Evolutionary conservation across 73 alveolate genomes (phyloP).

Genomic region (Paramecium caudatum): DNA sequence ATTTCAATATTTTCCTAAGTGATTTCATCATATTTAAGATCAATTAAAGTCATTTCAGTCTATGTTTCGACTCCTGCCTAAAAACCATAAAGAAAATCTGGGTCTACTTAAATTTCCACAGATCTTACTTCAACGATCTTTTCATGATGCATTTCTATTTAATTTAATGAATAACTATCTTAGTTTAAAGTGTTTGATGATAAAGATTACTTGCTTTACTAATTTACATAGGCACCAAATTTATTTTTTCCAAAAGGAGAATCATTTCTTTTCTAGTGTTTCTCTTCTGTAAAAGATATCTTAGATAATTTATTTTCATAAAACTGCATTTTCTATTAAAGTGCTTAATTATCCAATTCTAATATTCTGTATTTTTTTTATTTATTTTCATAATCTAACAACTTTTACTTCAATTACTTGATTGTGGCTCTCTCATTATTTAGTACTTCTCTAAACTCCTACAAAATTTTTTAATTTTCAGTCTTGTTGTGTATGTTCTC

Average conservation of each 20-base stretch:
- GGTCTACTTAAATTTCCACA: neutral
- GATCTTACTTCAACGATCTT: constrained; percentile 34
- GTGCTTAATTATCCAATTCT: neutral
- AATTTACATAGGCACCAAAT: neutral
- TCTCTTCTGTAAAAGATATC: neutral
- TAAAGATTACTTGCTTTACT: neutral
- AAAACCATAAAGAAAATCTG: neutral
- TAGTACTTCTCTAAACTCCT: neutral
- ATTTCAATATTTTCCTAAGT: neutral
- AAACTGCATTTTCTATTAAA: neutral
- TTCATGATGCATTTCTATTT: constrained; percentile 14
- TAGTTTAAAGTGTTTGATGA: neutral
- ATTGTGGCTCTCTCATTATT: neutral
- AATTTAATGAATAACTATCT: constrained; percentile 27
- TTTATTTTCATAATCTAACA: neutral
- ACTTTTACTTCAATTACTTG: neutral
- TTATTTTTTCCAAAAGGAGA: constrained; percentile 22
- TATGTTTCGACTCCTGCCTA: neutral
- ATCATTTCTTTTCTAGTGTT: neutral
- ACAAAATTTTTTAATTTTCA: neutral
- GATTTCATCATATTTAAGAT: neutral
- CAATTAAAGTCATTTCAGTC: neutral
- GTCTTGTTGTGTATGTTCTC: neutral
- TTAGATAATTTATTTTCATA: neutral
- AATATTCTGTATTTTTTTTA: neutral